Evolutionary conservation across 2,329 filamentous ascomycete genomes (phyloP), one percentile per base, ranked within the genome.

Genomic region (Meredithiella fracta): DNA sequence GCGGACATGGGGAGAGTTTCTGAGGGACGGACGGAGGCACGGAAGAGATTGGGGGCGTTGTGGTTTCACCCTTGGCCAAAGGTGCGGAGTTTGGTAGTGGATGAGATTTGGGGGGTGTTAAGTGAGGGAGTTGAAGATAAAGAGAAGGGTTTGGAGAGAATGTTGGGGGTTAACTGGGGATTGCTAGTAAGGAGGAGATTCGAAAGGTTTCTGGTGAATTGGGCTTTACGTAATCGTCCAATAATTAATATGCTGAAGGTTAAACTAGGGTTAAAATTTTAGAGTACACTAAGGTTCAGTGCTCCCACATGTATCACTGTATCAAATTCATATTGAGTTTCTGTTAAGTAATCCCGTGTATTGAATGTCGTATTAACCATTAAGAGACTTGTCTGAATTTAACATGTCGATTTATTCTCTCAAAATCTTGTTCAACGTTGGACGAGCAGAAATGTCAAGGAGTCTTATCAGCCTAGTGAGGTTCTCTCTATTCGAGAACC

Each of bases 21-120:
- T 11, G 61, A 62, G 25, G 60, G 59, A 23, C 69, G 70, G 0
- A 68, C 78, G 7, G 71, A 72, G 57, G 84, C 83, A 2, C 67
- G 81, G 55, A 80, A 76, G 64, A 86, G 89, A 65, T 70, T 96
- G 42, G 77, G 77, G 0, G 80, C 77, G 22, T 78, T 95, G 72
- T 70, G 95, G 60, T 68, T 80, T 57, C 91, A 95, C 70, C 86
- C 87, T 0, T 95, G 87, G 73, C 88, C 90, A 4, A 78, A 78
- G 63, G 80, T 94, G 62, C 70, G 82, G 59, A 76, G 68, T 59
- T 65, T 72, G 49, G 79, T 79, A 15, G 73, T 79, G 3, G 80
- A 84, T 61, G 77, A 79, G 66, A 65, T 83, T 34, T 83, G 76
- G 77, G 69, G 65, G 17, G 61, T 76, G 56, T 61, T 69, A 29